phyloP scores from a whole-genome alignment of 768 basidiomycete species.

The Lepiota venenata region DNA sequence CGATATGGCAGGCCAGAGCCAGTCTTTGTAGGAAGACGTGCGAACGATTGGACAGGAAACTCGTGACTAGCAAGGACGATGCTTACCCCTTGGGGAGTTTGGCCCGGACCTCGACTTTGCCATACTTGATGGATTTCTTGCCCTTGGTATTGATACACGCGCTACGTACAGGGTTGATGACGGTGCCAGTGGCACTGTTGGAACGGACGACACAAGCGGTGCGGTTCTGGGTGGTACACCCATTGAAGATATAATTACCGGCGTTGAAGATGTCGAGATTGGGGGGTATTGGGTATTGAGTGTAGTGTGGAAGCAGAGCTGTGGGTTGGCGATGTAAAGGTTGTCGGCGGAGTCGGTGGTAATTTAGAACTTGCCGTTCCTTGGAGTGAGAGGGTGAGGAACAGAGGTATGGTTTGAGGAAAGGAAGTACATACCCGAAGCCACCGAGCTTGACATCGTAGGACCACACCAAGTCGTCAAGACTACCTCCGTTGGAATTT shows the following conservation, averaged over 20 bases:
- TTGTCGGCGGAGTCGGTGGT: constrained; percentile 59
- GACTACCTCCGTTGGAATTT: too few relatives aligned
- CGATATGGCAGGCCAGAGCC: constrained; percentile 78
- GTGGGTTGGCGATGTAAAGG: constrained; percentile 60
- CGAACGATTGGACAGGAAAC: constrained; percentile 18
- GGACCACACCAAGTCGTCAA: too few relatives aligned
- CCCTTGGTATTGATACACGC: too few relatives aligned
- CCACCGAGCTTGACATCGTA: too few relatives aligned
- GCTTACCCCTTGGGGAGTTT: constrained; percentile 59
- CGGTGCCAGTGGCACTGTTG: constrained; percentile 32
- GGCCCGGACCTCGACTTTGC: constrained; percentile 59
- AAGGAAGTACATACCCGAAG: too few relatives aligned
- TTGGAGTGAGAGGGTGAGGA: neutral
- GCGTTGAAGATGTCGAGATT: too few relatives aligned
- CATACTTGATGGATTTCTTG: too few relatives aligned
- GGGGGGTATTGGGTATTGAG: too few relatives aligned
- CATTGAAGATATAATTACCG: constrained; percentile 60
- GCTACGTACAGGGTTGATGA: too few relatives aligned
- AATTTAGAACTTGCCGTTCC: constrained; percentile 77
- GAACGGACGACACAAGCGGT: too few relatives aligned
- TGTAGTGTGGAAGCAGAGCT: too few relatives aligned
- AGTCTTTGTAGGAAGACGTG: constrained; percentile 33
- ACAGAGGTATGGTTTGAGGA: constrained; percentile 18
- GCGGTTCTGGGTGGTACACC: too few relatives aligned
- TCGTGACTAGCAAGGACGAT: constrained; percentile 46